Percentiles rank a stretch among this genome's conserved stretches.
Evolutionary conservation across 805 yeast species (phyloP).

Genomic region (Torulaspora quercuum): DNA sequence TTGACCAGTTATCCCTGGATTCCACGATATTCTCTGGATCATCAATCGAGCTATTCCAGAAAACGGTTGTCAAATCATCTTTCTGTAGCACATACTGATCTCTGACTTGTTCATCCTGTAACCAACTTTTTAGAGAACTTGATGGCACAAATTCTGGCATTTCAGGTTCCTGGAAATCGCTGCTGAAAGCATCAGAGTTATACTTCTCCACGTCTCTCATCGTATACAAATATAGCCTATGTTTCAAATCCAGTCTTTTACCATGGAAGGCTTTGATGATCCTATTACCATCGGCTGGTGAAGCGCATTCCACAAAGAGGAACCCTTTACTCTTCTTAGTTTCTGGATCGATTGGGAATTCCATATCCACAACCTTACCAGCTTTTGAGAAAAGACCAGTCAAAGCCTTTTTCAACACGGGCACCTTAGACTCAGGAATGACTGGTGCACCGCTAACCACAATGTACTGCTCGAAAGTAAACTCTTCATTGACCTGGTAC

Average conservation of each 20-base stretch:
- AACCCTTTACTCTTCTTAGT: conserved; percentile 82
- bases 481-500: conserved; percentile 58
- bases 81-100: conserved; percentile 84
- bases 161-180: conserved; percentile 66
- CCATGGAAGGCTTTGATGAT: conserved; percentile 81
- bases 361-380: conserved; percentile 74
- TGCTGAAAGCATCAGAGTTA: conserved; percentile 59
- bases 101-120: conserved; percentile 81
- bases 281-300: conserved; percentile 61
- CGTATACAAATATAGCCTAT: conserved; percentile 79
- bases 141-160: conserved; percentile 69
- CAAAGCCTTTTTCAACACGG: conserved; percentile 79
- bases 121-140: conserved; percentile 86
- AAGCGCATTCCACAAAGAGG: conserved; percentile 76
- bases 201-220: conserved; percentile 78
- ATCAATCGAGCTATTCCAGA: conserved; percentile 74
- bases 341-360: conserved; percentile 69
- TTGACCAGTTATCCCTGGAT: conserved; percentile 82
- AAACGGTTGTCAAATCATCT: conserved; percentile 76
- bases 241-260: conserved; percentile 91
- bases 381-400: conserved; percentile 72
- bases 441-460: conserved; percentile 95
- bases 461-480: conserved; percentile 69
- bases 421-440: conserved; percentile 85
- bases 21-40: conserved; percentile 74